phyloP scores from a whole-genome alignment of 805 yeast genomes.

The Grigorovia humatica region DNA sequence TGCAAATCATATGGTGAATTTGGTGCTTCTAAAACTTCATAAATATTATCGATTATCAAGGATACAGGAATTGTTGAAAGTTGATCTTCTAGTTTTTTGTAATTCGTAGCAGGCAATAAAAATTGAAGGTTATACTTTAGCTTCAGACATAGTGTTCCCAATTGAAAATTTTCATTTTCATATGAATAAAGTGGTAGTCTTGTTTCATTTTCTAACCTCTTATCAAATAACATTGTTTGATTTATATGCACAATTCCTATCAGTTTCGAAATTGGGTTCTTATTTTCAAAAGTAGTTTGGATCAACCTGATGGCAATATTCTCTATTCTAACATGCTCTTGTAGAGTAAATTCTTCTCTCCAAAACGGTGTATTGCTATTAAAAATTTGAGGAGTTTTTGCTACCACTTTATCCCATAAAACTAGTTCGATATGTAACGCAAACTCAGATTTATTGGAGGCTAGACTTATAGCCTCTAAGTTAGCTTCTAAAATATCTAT shows the following conservation, averaged over 20 bases:
- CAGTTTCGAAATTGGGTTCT: slow-evolving; percentile 16
- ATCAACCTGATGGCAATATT: slow-evolving; percentile 41
- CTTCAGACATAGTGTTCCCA: slow-evolving; percentile 50
- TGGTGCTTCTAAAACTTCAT: not conserved
- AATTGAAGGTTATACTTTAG: slow-evolving; percentile 42
- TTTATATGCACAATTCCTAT: slow-evolving; percentile 39
- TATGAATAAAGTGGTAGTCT: slow-evolving; percentile 38
- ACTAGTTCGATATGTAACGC: slow-evolving; percentile 55
- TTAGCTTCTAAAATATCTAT: slow-evolving; percentile 60
- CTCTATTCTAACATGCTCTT: slow-evolving; percentile 43
- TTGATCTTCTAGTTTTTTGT: slow-evolving; percentile 53
- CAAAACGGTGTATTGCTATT: slow-evolving; percentile 55
- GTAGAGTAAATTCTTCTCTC: slow-evolving; percentile 67
- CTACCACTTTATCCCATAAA: slow-evolving; percentile 69
- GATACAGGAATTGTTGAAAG: slow-evolving; percentile 2
- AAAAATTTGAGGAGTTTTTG: slow-evolving; percentile 57
- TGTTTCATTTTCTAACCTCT: slow-evolving; percentile 17
- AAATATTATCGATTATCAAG: not conserved
- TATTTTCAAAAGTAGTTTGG: slow-evolving; percentile 12
- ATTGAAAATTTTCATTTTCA: slow-evolving; percentile 29
- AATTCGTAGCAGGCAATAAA: slow-evolving; percentile 50
- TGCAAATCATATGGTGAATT: slow-evolving; percentile 31
- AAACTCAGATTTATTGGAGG: not conserved
- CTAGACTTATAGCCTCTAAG: slow-evolving; percentile 27
- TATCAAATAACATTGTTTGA: slow-evolving; percentile 18